phyloP scores from a whole-genome alignment of 1,139 yeast genomes.

The Saccharomyces hybrid region DNA sequence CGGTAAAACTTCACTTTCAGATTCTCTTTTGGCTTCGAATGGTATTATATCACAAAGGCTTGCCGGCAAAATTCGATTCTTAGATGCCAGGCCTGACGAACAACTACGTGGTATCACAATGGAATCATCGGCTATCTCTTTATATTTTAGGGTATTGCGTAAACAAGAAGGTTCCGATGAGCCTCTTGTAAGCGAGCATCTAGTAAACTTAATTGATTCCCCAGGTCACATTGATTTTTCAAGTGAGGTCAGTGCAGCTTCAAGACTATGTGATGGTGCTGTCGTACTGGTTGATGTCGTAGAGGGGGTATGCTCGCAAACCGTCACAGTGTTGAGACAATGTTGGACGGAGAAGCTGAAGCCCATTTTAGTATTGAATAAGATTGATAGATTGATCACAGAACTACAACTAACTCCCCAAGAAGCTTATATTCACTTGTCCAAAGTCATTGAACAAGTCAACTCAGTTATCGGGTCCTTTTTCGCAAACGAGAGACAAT shows the following conservation, averaged over 20 bases:
- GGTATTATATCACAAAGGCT: conserved; percentile 91
- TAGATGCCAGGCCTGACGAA: conserved; percentile 94
- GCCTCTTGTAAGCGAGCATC: conserved; percentile 58
- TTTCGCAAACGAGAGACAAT: conserved; percentile 89
- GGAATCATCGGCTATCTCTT: conserved; percentile 91
- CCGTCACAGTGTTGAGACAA: conserved; percentile 88
- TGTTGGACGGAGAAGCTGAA: conserved; percentile 91
- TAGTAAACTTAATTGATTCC: conserved; percentile 89
- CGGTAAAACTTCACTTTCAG: conserved; percentile 94
- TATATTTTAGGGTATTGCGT: conserved; percentile 64
- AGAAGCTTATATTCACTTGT: conserved; percentile 80
- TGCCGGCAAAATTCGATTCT: conserved; percentile 91
- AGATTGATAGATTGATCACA: conserved; percentile 76
- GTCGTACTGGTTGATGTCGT: conserved; percentile 92
- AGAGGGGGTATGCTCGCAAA: conserved; percentile 97
- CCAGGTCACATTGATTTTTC: conserved; percentile 99
- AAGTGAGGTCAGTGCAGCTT: conserved; percentile 92
- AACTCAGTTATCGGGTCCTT: conserved; percentile 93
- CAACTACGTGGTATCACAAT: conserved; percentile 94
- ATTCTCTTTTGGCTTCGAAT: conserved; percentile 85
- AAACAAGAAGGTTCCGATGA: conserved; percentile 38
- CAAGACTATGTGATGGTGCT: conserved; percentile 94
- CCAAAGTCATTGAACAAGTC: conserved; percentile 80
- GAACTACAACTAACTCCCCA: conserved; percentile 76
- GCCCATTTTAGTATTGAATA: conserved; percentile 87